These are phyloP conservation scores for Capsicum pubescens DNA, from an alignment of 257 asterid genomes.

Conservation along the genomic window DNA sequence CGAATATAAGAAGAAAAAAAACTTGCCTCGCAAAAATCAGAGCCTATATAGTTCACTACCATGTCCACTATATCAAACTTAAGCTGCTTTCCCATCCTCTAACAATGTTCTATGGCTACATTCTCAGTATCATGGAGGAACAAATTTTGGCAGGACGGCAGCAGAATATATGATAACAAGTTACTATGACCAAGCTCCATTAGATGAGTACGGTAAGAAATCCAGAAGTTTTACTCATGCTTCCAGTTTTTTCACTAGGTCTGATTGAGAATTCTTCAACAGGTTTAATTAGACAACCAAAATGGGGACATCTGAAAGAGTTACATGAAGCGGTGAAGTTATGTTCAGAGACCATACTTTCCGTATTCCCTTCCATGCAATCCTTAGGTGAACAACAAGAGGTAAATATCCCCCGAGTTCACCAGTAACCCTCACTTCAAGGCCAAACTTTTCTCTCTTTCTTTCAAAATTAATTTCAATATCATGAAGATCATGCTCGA, in stretches of 20 bases:
- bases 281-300: slow-evolving; percentile 88
- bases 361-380: slow-evolving; percentile 46
- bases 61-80: background rate
- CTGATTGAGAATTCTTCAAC: background rate
- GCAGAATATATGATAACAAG: slow-evolving; percentile 58
- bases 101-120: slow-evolving; percentile 11
- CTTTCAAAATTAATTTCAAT: background rate
- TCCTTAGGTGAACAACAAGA: slow-evolving; percentile 67
- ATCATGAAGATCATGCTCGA: slow-evolving; percentile 15
- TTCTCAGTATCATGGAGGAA: slow-evolving; percentile 82
- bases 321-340: slow-evolving; percentile 68
- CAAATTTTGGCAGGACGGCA: slow-evolving; percentile 78
- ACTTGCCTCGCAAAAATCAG: background rate
- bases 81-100: background rate
- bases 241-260: background rate
- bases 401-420: slow-evolving; percentile 45
- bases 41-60: background rate
- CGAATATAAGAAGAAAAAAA: background rate
- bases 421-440: background rate
- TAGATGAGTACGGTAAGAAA: slow-evolving; percentile 82
- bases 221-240: background rate
- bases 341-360: slow-evolving; percentile 59
- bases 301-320: slow-evolving; percentile 81
- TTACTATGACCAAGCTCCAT: slow-evolving; percentile 81
- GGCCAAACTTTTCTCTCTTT: background rate